Base-by-base conservation (phyloP, 2,329 filamentous ascomycete genomes). In the Seiridium cupressi region DNA sequence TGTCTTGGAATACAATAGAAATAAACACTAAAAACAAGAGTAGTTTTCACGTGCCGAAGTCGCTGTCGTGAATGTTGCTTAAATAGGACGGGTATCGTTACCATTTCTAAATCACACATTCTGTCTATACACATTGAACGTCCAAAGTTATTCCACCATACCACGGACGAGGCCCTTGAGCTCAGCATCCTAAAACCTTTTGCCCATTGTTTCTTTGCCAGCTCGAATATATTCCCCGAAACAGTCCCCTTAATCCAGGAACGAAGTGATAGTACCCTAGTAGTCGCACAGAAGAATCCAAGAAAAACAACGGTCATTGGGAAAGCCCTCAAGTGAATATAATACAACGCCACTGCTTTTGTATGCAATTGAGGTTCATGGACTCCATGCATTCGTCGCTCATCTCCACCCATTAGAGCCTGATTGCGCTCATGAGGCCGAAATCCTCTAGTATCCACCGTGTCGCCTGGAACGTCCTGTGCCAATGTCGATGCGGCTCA, bases 401-500 rank as follows among this genome's bases (percentile, higher is more conserved):
- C 51, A 44, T 55, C n/a, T 3, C 31, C 6, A 11, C 3, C 9
- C 49, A 53, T 35, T 3, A 36, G 8, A 47, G 26, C 2, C 6
- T 35, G 8, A 8, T 18, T 9, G 40, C 32, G n/a, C 18, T 36
- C 47, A 26, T n/a, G 7, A 10, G n/a, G 38, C 7, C 6, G 13
- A n/a, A 34, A 13, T 47, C 13, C 48, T 31, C 46, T 63, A 73
- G 60, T 72, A 72, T 18, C 70, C 60, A 47, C 69, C 67, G 34
- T 82, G 80, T 49, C 84, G 76, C 66, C 84, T 77, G 34, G 83
- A 82, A 61, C 86, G 77, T 3, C 85, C 86, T 32, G 78, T 77
- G n/a, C 87, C 87, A 64, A 89, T 83, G 66, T 89, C 86, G 62
- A 89, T 89, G 53, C 80, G 79, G 67, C 82, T 86, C 80, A 93